Conservation (phyloP, 257 asterid genomes). For the Pogostemon cablin region DNA sequence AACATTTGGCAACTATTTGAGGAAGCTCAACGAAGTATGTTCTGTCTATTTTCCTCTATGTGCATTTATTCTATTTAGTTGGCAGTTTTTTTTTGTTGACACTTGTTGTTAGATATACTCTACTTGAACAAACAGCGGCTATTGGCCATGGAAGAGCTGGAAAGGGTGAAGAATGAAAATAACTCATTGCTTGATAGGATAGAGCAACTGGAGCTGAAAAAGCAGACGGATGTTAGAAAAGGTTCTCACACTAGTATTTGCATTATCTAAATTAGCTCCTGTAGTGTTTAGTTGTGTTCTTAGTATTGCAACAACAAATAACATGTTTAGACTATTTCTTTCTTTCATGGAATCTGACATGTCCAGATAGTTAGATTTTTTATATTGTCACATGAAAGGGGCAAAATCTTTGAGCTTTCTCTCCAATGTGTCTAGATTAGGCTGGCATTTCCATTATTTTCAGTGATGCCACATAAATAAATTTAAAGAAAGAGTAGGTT, state of each 20-base stretch:
- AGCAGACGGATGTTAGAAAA: constrained; percentile 41
- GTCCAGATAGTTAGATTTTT: too few species aligned
- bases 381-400: too few species aligned
- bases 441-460: constrained; percentile 6
- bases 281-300: constrained; percentile 16
- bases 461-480: background rate
- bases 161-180: constrained; percentile 57
- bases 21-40: constrained; percentile 79
- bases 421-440: background rate
- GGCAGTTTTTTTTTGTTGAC: constrained; percentile 26
- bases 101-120: constrained; percentile 64
- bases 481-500: constrained; percentile 12
- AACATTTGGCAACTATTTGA: constrained; percentile 70
- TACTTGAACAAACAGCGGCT: constrained; percentile 72
- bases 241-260: constrained; percentile 43
- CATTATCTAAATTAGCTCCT: constrained; percentile 22
- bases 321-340: background rate
- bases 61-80: constrained; percentile 12
- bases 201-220: constrained; percentile 54
- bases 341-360: too few species aligned
- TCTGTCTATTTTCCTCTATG: constrained; percentile 15
- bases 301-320: constrained; percentile 1
- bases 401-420: background rate
- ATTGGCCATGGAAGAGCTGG: constrained; percentile 73
- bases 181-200: constrained; percentile 51